Evolutionary conservation across 306 rosid species (phyloP).

Genomic region (Vicia sativa): DNA sequence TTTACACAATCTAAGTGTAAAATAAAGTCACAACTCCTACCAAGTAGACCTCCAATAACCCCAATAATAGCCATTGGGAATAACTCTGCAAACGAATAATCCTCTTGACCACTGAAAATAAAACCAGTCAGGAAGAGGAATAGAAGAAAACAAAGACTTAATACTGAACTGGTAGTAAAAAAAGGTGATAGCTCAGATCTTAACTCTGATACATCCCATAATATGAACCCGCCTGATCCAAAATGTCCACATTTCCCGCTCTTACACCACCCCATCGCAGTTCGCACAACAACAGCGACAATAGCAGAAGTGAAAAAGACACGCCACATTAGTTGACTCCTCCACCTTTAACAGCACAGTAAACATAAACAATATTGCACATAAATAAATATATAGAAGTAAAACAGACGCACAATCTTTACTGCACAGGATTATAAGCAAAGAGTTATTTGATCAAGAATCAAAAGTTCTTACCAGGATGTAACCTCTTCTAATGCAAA

Average conservation of each 20-base stretch:
- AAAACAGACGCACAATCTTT: constrained; percentile 13
- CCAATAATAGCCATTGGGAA: constrained; percentile 97
- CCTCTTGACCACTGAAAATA: constrained; percentile 91
- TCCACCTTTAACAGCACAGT: constrained; percentile 48
- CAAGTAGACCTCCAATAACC: constrained; percentile 90
- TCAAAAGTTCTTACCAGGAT: constrained; percentile 69
- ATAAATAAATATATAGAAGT: constrained; percentile 3
- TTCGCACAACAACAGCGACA: constrained; percentile 94
- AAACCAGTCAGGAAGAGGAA: constrained; percentile 44
- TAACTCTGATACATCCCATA: constrained; percentile 94
- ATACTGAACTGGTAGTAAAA: constrained; percentile 32
- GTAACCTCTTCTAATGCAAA: constrained; percentile 99
- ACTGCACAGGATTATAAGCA: constrained; percentile 59
- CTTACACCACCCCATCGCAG: constrained; percentile 96
- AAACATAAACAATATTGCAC: constrained; percentile 19
- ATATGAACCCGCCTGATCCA: constrained; percentile 98
- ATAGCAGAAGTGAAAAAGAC: constrained; percentile 94
- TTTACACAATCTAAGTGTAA: not conserved
- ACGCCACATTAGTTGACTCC: constrained; percentile 93
- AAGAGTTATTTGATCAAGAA: constrained; percentile 32
- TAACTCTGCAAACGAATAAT: constrained; percentile 89
- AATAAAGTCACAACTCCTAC: constrained; percentile 44
- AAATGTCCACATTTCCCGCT: constrained; percentile 96
- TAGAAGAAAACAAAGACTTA: constrained; percentile 42
- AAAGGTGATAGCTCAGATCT: constrained; percentile 52